A percentile compares a stretch with the other conserved stretches of the same genome.
Evolutionary conservation across 2,329 filamentous ascomycete species (phyloP).

Genomic region (Colletotrichum falcatum): DNA sequence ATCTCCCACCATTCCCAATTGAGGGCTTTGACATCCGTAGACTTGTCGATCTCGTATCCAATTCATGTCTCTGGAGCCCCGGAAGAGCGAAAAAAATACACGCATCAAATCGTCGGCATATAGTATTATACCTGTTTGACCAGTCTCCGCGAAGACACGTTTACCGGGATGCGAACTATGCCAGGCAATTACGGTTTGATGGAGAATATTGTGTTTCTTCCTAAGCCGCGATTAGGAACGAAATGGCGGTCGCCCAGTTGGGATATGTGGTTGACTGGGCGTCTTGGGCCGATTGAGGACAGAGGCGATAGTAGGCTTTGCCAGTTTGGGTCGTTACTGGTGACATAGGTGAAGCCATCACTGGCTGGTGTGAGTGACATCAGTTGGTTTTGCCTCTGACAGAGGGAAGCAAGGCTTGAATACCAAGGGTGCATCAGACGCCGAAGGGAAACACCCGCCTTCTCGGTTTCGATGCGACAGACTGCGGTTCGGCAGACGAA

Average conservation of each 20-base stretch:
- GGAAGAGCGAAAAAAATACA: not conserved
- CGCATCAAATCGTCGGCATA: slow-evolving; percentile 8
- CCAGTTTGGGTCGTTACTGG: no score
- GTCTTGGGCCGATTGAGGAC: no score
- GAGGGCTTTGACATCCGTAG: not conserved
- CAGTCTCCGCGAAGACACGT: slow-evolving; percentile 14
- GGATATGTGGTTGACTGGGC: slow-evolving; percentile 31
- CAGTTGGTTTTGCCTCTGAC: no score
- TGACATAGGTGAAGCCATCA: no score
- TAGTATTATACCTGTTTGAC: slow-evolving; percentile 15
- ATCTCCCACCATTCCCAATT: slow-evolving; percentile 28
- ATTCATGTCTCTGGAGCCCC: not conserved
- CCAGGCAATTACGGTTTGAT: slow-evolving; percentile 9
- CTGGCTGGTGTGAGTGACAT: no score
- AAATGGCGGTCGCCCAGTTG: slow-evolving; percentile 12
- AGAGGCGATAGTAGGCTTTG: no score
- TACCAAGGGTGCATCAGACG: no score
- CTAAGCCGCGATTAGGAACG: not conserved
- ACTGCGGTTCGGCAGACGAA: no score
- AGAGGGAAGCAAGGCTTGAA: no score
- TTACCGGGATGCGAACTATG: slow-evolving; percentile 21
- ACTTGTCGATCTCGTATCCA: not conserved
- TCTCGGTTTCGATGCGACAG: no score
- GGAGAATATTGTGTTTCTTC: slow-evolving; percentile 7
- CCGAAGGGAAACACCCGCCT: no score